These are phyloP conservation scores for Teunomyces aglyptinius DNA, from an alignment of 805 yeast species.

Conservation along the genomic window DNA sequence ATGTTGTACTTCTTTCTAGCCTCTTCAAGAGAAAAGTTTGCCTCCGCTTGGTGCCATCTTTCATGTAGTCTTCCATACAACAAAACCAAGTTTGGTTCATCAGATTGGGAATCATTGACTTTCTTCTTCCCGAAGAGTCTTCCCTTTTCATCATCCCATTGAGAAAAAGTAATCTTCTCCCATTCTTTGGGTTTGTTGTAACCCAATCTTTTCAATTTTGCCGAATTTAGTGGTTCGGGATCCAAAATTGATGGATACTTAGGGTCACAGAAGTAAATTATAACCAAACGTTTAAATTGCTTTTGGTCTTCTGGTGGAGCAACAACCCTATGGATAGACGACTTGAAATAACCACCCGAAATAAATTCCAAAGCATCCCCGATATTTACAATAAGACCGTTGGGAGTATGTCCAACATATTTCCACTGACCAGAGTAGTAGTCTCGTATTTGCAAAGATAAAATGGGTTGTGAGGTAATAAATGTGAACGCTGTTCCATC, in stretches of 20 bases:
- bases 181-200: conserved; percentile 22
- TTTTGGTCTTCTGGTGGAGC: conserved; percentile 16
- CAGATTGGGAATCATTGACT: conserved; percentile 32
- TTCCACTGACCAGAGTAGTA: conserved; percentile 29
- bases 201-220: conserved; percentile 11
- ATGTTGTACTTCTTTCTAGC: conserved; percentile 24
- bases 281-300: conserved; percentile 12
- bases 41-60: conserved; percentile 36
- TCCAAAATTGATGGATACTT: conserved; percentile 13
- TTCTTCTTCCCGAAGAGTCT: conserved; percentile 42
- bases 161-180: conserved; percentile 25
- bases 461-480: conserved; percentile 31
- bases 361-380: conserved; percentile 33
- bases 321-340: conserved; percentile 14
- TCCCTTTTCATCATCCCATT: conserved; percentile 44
- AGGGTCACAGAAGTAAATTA: conserved; percentile 16
- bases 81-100: conserved; percentile 36
- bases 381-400: conserved; percentile 27
- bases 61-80: conserved; percentile 42
- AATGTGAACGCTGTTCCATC: conserved; percentile 31
- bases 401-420: conserved; percentile 29
- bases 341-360: conserved; percentile 24
- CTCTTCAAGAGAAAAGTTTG: conserved; percentile 22
- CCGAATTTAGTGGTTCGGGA: conserved; percentile 13
- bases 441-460: conserved; percentile 30